Evolutionary conservation across 2,329 filamentous ascomycete genomes (phyloP), one percentile per base, ranked within the genome.

Genomic region (Zymoseptoria brevis): DNA sequence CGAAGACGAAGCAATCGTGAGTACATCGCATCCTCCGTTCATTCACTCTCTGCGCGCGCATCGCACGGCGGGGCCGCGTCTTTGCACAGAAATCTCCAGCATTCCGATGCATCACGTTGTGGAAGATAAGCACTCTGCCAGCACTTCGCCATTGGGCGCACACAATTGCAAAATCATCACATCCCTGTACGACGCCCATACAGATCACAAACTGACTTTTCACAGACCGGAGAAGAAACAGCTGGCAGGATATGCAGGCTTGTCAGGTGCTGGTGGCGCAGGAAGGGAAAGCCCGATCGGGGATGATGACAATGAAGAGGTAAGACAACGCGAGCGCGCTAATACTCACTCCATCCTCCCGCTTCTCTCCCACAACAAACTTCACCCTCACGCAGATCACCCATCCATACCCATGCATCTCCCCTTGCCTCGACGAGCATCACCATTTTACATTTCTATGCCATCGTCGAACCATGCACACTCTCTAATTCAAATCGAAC

Each of bases 141-240:
- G 35, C 35, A 45, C 35, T 45, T 11, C 3, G 35, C 13, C 5
- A n/a, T 16, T 16, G 35, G 35, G 35, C 16, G 35, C 35, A 45
- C 35, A 45, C 35, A n/a, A 45, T 8, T 45, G 13, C 35, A n/a
- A n/a, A 21, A 45, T 19, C n/a, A 49, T 16, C 55, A 22, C 30
- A 29, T 50, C 52, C 21, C 56, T 26, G 24, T 54, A 53, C 50
- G n/a, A n/a, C 54, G 58, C 57, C 53, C 50, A 56, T 45, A 56
- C 53, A 51, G 53, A 63, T 59, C 58, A 60, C 41, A 57, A 49
- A 62, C 68, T 70, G 62, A 71, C 65, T 50, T 41, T 52, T 45
- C 45, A 62, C 71, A 92, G 88, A 66, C 88, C 88, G 51, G 81
- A 87, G 74, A 92, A 92, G 78, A 90, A 88, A 77, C 87, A 87